Percentiles rank a stretch among this genome's conserved stretches.
phyloP scores from a whole-genome alignment of 2,329 filamentous ascomycete genomes.

The Paraconiothyrium sp. region DNA sequence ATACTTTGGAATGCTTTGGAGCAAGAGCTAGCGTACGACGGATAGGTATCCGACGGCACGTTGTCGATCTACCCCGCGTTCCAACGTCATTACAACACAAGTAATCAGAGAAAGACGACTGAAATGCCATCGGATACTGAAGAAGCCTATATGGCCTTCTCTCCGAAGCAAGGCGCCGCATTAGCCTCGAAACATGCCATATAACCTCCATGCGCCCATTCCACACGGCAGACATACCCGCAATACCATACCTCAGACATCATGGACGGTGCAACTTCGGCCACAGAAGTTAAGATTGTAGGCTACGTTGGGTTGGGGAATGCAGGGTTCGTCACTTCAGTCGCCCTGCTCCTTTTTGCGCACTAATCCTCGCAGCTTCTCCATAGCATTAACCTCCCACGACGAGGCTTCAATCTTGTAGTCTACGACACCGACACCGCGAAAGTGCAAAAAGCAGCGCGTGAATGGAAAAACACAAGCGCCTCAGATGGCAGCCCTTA shows the following conservation, averaged over 20 bases:
- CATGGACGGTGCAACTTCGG: neutral
- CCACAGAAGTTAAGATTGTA: neutral
- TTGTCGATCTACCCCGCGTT: slow-evolving; percentile 1
- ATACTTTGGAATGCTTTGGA: neutral
- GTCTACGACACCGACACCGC: slow-evolving; percentile 16
- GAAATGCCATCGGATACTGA: neutral
- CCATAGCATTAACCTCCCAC: slow-evolving; percentile 16
- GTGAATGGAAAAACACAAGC: slow-evolving; percentile 13
- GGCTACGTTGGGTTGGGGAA: slow-evolving; percentile 21
- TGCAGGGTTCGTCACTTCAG: slow-evolving; percentile 5
- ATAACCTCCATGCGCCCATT: neutral
- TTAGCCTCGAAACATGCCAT: neutral
- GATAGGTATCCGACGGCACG: neutral
- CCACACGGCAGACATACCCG: neutral
- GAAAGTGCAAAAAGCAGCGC: slow-evolving; percentile 14
- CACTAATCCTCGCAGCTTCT: slow-evolving; percentile 9
- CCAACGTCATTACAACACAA: neutral
- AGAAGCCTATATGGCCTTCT: neutral
- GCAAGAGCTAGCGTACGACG: neutral
- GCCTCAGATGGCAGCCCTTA: slow-evolving; percentile 17
- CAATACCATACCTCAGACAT: neutral
- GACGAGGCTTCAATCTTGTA: slow-evolving; percentile 15
- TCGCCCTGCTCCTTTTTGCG: neutral
- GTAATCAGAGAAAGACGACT: neutral
- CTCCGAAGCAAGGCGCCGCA: neutral